A percentile compares a stretch with the other conserved stretches of the same genome.
Evolutionary conservation across 179 eudicot species (phyloP).

Genomic region (Beta lomatogona): DNA sequence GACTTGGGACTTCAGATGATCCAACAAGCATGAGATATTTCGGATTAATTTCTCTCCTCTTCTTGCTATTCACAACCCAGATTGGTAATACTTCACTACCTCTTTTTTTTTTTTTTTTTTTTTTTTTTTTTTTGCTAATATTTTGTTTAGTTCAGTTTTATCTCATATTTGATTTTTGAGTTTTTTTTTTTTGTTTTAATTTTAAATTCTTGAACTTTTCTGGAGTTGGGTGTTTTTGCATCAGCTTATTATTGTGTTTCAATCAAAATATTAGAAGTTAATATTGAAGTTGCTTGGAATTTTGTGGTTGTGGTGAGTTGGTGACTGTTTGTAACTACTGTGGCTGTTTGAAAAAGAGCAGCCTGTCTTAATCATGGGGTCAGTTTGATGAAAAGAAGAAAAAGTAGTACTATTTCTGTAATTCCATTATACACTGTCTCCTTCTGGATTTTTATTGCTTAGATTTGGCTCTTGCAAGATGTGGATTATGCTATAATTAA

Average conservation of each 20-base stretch:
- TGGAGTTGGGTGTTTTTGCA: constrained; percentile 4
- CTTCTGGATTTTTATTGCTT: neutral
- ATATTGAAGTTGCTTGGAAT: constrained; percentile 6
- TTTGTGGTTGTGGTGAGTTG: neutral
- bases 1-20: constrained; percentile 12
- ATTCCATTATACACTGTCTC: neutral
- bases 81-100: constrained; percentile 20
- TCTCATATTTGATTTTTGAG: neutral
- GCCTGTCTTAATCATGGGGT: neutral
- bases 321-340: neutral
- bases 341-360: neutral
- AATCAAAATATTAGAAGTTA: neutral
- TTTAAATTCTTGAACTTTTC: neutral
- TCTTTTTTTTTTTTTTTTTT: neutral
- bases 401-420: neutral
- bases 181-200: neutral
- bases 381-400: neutral
- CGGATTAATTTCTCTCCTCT: constrained; percentile 16
- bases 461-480: neutral
- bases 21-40: constrained; percentile 21
- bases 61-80: constrained; percentile 29
- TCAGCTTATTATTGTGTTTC: constrained; percentile 1
- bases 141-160: neutral
- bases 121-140: neutral
- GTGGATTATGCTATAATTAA: neutral